These are phyloP conservation scores for Quercus glauca DNA, from an alignment of 306 rosid genomes.

Conservation along the genomic window DNA sequence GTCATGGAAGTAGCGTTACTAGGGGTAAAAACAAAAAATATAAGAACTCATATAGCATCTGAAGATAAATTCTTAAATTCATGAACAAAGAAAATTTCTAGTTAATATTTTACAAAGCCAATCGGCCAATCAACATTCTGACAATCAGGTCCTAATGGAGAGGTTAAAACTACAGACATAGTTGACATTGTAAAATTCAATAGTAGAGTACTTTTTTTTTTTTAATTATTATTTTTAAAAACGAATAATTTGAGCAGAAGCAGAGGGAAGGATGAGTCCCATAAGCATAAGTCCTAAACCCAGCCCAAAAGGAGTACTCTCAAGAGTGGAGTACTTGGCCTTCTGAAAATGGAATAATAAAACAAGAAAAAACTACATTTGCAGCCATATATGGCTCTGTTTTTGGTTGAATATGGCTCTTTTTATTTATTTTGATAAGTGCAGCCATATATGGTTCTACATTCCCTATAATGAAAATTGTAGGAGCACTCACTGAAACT, in stretches of 20 bases:
- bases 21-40: no score
- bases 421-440: background rate
- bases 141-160: slow-evolving; percentile 10
- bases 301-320: background rate
- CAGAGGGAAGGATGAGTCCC: background rate
- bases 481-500: background rate
- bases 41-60: no score
- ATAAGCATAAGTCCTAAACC: background rate
- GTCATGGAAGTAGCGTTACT: no score
- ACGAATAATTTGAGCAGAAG: background rate
- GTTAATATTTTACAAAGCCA: background rate
- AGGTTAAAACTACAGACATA: slow-evolving; percentile 14
- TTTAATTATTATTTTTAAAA: background rate
- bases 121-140: background rate
- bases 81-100: no score
- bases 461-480: background rate
- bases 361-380: background rate
- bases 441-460: background rate
- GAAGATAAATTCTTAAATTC: no score
- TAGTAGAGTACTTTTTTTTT: background rate
- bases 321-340: background rate
- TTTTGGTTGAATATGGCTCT: no score
- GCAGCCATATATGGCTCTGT: background rate
- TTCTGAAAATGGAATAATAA: background rate
- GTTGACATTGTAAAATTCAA: background rate